A percentile compares a stretch with the other conserved stretches of the same genome.
Conservation (phyloP, 2,329 filamentous ascomycete species). For the Madurella fahalii region DNA sequence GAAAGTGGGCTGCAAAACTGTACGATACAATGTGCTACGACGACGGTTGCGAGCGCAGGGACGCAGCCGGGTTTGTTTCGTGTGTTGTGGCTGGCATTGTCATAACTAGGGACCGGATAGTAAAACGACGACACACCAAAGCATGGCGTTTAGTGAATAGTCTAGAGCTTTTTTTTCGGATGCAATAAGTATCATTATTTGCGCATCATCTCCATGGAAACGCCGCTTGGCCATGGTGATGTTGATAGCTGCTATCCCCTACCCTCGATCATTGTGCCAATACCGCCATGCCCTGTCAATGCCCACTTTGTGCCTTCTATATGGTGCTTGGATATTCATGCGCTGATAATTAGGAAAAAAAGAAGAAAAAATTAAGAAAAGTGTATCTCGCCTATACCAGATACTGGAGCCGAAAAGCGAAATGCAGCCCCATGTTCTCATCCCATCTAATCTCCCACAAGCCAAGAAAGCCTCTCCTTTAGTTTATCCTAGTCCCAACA, state of each 20-base stretch:
- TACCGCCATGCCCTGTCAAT: background rate
- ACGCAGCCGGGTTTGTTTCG: constrained; percentile 8
- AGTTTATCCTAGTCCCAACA: background rate
- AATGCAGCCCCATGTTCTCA: too few relatives aligned
- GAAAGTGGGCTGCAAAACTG: constrained; percentile 5
- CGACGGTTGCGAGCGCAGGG: constrained; percentile 1
- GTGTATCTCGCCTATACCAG: too few relatives aligned
- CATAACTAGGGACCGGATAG: constrained; percentile 3
- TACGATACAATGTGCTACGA: constrained; percentile 17
- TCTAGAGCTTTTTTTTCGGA: background rate
- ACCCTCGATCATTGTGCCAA: background rate
- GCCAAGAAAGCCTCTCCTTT: too few relatives aligned
- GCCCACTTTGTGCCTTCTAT: too few relatives aligned
- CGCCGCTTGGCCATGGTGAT: background rate
- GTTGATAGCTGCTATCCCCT: background rate
- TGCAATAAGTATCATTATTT: constrained; percentile 12
- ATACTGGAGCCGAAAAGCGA: too few relatives aligned
- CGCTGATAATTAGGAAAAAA: too few relatives aligned
- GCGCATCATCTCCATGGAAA: background rate
- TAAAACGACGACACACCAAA: background rate
- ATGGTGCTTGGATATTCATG: too few relatives aligned
- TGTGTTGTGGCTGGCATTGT: constrained; percentile 5
- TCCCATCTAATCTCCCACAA: too few relatives aligned
- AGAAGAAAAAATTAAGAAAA: too few relatives aligned
- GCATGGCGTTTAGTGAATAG: constrained; percentile 22